A percentile compares a stretch with the other conserved stretches of the same genome.
These are phyloP conservation scores for Jatropha curcas DNA, from an alignment of 345 rosid genomes.

Conservation along the genomic window DNA sequence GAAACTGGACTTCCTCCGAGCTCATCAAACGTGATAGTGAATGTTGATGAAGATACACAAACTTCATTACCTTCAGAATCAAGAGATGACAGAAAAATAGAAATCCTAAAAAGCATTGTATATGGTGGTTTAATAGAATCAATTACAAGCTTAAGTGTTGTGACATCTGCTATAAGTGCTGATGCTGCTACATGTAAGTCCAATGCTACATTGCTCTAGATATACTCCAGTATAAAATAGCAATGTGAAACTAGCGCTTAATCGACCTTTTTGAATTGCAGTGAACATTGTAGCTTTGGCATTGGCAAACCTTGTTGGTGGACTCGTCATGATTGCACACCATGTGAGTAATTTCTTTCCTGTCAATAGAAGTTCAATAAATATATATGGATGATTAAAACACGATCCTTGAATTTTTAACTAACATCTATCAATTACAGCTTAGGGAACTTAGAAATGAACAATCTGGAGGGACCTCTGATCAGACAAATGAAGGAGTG, in stretches of 20 bases:
- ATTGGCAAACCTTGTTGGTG: constrained; percentile 26
- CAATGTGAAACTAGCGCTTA: too few relatives aligned
- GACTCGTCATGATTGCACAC: constrained; percentile 15
- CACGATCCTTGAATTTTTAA: background rate
- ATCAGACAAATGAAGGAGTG: constrained; percentile 7
- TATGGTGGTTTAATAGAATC: constrained; percentile 31
- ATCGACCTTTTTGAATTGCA: background rate
- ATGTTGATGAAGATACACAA: background rate
- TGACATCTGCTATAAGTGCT: constrained; percentile 29
- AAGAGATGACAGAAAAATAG: constrained; percentile 2
- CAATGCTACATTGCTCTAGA: background rate
- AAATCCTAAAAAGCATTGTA: constrained; percentile 29
- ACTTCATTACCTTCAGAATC: background rate
- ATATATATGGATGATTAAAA: background rate
- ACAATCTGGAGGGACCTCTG: background rate
- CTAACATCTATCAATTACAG: constrained; percentile 13
- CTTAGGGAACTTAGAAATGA: constrained; percentile 16
- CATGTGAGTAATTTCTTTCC: constrained; percentile 18
- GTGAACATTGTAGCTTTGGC: constrained; percentile 20
- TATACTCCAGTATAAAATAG: too few relatives aligned
- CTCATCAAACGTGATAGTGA: background rate
- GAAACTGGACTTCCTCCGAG: background rate
- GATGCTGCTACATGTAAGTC: constrained; percentile 22
- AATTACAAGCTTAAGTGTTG: constrained; percentile 22
- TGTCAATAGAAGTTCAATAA: background rate